A percentile compares a stretch with the other conserved stretches of the same genome.
Evolutionary conservation across 106 monocot genomes (phyloP).

Genomic region (Dendrobium huoshanense): DNA sequence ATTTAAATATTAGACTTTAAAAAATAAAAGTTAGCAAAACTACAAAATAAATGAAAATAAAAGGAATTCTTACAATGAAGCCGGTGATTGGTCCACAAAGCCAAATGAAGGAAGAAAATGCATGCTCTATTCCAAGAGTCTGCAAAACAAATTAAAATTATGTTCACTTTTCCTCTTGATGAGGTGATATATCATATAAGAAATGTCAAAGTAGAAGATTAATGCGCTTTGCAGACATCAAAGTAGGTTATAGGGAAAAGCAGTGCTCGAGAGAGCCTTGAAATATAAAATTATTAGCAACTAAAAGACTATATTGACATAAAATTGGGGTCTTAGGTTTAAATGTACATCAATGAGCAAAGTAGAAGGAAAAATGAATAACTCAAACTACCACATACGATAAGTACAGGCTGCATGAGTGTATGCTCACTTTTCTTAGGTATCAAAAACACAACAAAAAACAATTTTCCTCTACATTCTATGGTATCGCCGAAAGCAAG

Average conservation of each 20-base stretch:
- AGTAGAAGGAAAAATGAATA: not conserved
- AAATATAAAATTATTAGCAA: not conserved
- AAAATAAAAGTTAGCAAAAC: not conserved
- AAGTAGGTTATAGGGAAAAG: not conserved
- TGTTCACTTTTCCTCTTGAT: not conserved
- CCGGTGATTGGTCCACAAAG: conserved; percentile 98
- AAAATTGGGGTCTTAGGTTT: not conserved
- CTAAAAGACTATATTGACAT: not conserved
- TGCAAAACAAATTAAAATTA: conserved; percentile 32
- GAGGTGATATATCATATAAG: not conserved
- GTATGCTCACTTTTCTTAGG: not conserved
- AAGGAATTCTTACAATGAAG: conserved; percentile 60
- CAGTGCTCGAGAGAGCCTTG: not conserved
- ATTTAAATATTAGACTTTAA: not conserved
- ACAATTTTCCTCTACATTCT: not conserved
- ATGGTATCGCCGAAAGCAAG: not conserved
- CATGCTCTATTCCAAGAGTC: conserved; percentile 90
- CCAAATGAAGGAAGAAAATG: conserved; percentile 98
- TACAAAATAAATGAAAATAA: not conserved
- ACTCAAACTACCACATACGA: not conserved
- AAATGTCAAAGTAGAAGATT: not conserved
- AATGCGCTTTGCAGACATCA: not conserved
- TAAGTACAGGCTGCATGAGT: not conserved
- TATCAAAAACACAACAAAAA: not conserved
- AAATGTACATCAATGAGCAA: not conserved